Evolutionary conservation across 352 stramenopile genomes (phyloP), one percentile per base, ranked within the genome.

Genomic region (Phytophthora fragariaefolia): DNA sequence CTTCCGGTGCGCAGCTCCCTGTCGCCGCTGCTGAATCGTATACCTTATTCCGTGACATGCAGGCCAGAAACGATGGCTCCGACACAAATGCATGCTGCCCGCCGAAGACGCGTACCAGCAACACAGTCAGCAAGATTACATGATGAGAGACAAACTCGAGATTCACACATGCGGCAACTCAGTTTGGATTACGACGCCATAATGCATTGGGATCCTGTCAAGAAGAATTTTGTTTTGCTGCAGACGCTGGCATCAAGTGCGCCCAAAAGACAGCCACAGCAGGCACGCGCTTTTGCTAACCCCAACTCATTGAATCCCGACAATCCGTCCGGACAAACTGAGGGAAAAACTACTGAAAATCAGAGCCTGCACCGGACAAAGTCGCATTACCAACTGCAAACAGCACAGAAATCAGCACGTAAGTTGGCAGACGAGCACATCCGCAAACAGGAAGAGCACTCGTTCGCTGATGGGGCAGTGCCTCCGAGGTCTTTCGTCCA

Each of bases 171-270:
- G 61, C 66, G 65, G 43, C 64, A 74, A 34, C 49, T 85, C 50
- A 72, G 34, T 36, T 52, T 58, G 34, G 26, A 63, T 46, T 75
- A 77, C 54, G 71, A 80, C 17, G 60, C 58, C 38, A 82, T 79
- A 52, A 79, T 82, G 74, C 67, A 81, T 43, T 85, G 74, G 73
- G 69, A 82, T 40, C 45, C 74, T 3, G 46, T 61, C 1, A 72
- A 66, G 34, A 66, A 71, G 36, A 69, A 66, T 10, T 74, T 84
- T 32, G 64, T 73, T 13, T 12, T 83, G 48, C 24, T 55, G 36
- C 58, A 63, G 36, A 13, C 20, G 13, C 17, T 26, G 10, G 22
- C 53, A 27, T 10, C 27, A 6, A 54, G 45, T 18, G 27, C 53
- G 58, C 8, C 15, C 30, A 65, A 30, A 50, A 24, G 22, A 15